These are phyloP conservation scores for Leccinum idahoense DNA, from an alignment of 1,284 basidiomycete genomes.

Conservation along the genomic window DNA sequence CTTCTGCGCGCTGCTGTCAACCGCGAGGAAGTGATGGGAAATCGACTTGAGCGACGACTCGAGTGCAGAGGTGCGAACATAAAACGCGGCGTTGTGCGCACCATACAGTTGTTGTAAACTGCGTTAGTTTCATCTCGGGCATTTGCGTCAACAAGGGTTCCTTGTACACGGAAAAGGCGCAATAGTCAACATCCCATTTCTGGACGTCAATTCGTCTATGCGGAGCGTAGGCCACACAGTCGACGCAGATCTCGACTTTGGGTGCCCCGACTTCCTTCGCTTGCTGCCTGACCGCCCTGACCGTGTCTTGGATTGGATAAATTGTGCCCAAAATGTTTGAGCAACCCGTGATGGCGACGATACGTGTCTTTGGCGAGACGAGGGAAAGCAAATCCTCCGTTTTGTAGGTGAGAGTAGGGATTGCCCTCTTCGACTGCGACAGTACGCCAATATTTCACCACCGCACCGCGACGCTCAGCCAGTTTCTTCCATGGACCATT, in stretches of 20 bases:
- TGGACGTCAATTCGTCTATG: constrained; percentile 66
- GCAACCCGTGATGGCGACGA: constrained; percentile 71
- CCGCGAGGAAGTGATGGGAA: constrained; percentile 68
- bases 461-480: constrained; percentile 51
- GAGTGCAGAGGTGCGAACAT: constrained; percentile 47
- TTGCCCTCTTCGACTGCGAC: constrained; percentile 48
- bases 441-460: constrained; percentile 58
- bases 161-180: constrained; percentile 74
- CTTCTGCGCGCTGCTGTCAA: constrained; percentile 49
- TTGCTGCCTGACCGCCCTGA: constrained; percentile 45
- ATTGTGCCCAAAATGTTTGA: constrained; percentile 74
- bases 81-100: constrained; percentile 65
- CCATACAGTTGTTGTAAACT: constrained; percentile 56
- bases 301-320: constrained; percentile 55
- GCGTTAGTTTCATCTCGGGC: background rate
- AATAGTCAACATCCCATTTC: constrained; percentile 73
- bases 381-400: constrained; percentile 58
- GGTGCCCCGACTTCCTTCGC: constrained; percentile 49
- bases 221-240: constrained; percentile 78
- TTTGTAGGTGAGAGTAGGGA: constrained; percentile 58
- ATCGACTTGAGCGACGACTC: constrained; percentile 48
- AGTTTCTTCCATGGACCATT: constrained; percentile 75
- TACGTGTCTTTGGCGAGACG: constrained; percentile 59
- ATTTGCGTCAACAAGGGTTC: constrained; percentile 31
- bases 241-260: constrained; percentile 63